Conservation (phyloP, 805 yeast species). For the Lipomyces chichibuensis region DNA sequence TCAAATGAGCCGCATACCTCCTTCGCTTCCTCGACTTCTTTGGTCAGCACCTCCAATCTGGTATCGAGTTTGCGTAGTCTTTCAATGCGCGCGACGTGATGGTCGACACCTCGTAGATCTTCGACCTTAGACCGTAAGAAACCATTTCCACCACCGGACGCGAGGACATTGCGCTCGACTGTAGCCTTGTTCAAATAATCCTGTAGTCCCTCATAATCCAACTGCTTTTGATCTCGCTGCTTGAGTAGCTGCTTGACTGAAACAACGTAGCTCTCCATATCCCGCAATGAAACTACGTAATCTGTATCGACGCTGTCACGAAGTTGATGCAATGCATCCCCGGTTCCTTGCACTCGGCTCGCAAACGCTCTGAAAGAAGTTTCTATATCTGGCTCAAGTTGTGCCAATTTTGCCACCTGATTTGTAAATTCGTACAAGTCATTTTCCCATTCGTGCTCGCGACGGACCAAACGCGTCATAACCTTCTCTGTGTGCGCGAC, state of each 20-base stretch:
- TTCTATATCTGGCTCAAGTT: constrained; percentile 52
- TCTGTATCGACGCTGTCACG: constrained; percentile 69
- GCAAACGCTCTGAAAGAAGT: constrained; percentile 51
- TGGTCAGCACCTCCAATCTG: constrained; percentile 54
- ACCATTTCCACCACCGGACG: constrained; percentile 58
- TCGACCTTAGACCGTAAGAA: constrained; percentile 61
- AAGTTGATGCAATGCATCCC: constrained; percentile 43
- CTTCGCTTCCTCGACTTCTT: constrained; percentile 57
- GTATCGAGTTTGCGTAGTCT: constrained; percentile 55
- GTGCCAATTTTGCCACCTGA: constrained; percentile 70
- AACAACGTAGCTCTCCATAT: constrained; percentile 77
- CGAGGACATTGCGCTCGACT: constrained; percentile 60
- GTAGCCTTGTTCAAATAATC: constrained; percentile 76
- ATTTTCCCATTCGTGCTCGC: constrained; percentile 69
- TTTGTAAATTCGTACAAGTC: constrained; percentile 73
- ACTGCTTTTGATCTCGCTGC: constrained; percentile 84
- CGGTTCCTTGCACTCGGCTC: constrained; percentile 51
- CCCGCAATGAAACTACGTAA: constrained; percentile 79
- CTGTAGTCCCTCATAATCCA: constrained; percentile 83
- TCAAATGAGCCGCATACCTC: constrained; percentile 58
- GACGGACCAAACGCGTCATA: constrained; percentile 69
- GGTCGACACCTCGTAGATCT: constrained; percentile 65
- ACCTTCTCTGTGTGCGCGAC: constrained; percentile 76
- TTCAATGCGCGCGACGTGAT: constrained; percentile 58
- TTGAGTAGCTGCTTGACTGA: constrained; percentile 71